These are phyloP conservation scores for Thalia dealbata DNA, from an alignment of 176 grass and related monocot genomes.

Conservation along the genomic window DNA sequence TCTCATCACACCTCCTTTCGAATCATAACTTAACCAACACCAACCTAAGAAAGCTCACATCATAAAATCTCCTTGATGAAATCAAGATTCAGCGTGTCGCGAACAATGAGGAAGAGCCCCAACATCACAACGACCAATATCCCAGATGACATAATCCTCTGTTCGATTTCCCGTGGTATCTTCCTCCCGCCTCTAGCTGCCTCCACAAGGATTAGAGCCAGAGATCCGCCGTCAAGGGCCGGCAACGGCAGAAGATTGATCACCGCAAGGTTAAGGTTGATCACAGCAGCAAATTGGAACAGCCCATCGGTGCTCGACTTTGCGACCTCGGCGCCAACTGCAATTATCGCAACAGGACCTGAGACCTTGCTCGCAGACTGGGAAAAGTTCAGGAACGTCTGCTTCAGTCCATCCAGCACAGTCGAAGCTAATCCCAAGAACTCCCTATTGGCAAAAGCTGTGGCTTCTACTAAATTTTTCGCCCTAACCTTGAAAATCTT, in stretches of 20 bases:
- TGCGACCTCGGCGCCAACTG: conserved; percentile 71
- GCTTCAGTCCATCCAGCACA: conserved; percentile 74
- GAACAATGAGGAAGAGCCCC: conserved; percentile 87
- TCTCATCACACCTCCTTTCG: neutral
- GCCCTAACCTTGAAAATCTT: conserved; percentile 41
- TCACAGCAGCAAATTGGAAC: conserved; percentile 83
- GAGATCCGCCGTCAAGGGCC: conserved; percentile 57
- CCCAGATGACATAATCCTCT: conserved; percentile 81
- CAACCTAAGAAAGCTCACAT: neutral
- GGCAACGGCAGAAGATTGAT: conserved; percentile 79
- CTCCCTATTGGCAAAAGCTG: conserved; percentile 45
- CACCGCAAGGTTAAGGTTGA: conserved; percentile 83
- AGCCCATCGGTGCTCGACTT: conserved; percentile 58
- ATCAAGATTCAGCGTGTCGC: conserved; percentile 90
- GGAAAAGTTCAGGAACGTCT: conserved; percentile 82
- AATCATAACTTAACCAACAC: neutral
- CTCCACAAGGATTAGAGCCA: conserved; percentile 77
- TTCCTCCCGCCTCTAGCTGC: conserved; percentile 74
- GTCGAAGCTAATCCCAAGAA: conserved; percentile 39
- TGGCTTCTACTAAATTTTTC: conserved; percentile 39
- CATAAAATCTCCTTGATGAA: conserved; percentile 93
- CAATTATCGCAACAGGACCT: conserved; percentile 79
- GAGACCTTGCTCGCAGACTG: conserved; percentile 76
- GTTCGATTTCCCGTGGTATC: conserved; percentile 85
- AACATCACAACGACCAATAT: conserved; percentile 84